phyloP scores from a whole-genome alignment of 2,329 filamentous ascomycete species.

The Curvularia verruculosa region DNA sequence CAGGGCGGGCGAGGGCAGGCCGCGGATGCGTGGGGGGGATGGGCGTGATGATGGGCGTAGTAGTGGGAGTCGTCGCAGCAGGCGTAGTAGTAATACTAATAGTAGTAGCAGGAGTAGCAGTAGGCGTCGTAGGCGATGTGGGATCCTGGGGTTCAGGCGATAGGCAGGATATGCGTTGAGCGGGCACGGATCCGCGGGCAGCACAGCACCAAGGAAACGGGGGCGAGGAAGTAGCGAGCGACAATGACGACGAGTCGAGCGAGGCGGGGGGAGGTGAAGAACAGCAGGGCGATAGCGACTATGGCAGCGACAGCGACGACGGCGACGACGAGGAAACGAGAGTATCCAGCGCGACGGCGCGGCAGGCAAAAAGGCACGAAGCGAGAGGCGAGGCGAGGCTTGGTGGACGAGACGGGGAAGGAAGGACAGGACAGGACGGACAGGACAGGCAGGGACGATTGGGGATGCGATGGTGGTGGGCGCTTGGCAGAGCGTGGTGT shows the following conservation, averaged over 20 bases:
- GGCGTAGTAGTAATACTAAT: too few species aligned
- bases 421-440: conserved; percentile 8
- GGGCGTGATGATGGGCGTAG: background rate
- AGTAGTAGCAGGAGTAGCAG: background rate
- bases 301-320: too few species aligned
- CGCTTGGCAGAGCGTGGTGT: background rate
- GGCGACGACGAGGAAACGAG: conserved; percentile 14
- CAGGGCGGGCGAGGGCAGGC: conserved; percentile 16
- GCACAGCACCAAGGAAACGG: conserved; percentile 18
- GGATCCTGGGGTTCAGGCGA: conserved; percentile 7
- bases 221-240: conserved; percentile 19
- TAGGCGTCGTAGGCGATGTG: background rate
- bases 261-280: background rate
- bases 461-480: background rate
- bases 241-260: conserved; percentile 5
- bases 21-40: background rate
- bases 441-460: background rate
- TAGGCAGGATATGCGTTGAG: conserved; percentile 16
- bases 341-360: conserved; percentile 16
- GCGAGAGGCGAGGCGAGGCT: conserved; percentile 11
- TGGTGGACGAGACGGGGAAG: conserved; percentile 7
- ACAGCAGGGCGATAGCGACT: too few species aligned
- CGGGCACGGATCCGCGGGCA: conserved; percentile 23
- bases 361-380: conserved; percentile 13
- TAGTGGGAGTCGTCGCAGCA: background rate